Conservation (phyloP, 305 asterid genomes). For the Rubia peregrina region DNA sequence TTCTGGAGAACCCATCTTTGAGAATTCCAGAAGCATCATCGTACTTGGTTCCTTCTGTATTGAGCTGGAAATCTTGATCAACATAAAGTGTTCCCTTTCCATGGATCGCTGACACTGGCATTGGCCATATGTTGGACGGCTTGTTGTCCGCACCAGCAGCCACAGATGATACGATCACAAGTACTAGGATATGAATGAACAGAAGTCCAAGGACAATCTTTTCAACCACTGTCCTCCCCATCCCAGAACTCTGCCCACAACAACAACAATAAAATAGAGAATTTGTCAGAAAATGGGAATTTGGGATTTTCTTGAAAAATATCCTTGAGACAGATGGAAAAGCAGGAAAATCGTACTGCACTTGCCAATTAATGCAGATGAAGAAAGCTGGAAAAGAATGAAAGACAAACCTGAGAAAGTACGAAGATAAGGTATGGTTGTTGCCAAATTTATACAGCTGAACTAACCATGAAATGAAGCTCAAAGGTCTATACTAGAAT, state of each 20-base stretch:
- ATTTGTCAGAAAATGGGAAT: slow-evolving; percentile 11
- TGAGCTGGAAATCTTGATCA: slow-evolving; percentile 49
- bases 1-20: slow-evolving; percentile 59
- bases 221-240: slow-evolving; percentile 26
- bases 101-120: slow-evolving; percentile 71
- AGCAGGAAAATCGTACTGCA: slow-evolving; percentile 18
- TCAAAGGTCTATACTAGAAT: no score
- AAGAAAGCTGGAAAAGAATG: not conserved
- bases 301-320: slow-evolving; percentile 18
- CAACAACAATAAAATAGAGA: slow-evolving; percentile 5
- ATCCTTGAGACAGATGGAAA: slow-evolving; percentile 27
- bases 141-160: slow-evolving; percentile 31
- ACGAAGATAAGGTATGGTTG: not conserved
- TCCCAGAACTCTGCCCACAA: slow-evolving; percentile 29
- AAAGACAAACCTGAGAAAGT: slow-evolving; percentile 4
- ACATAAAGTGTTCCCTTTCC: slow-evolving; percentile 49
- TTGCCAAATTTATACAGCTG: not conserved
- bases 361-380: slow-evolving; percentile 3
- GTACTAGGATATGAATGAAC: slow-evolving; percentile 23
- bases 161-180: slow-evolving; percentile 27
- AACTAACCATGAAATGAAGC: not conserved
- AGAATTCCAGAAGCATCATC: slow-evolving; percentile 65
- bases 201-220: slow-evolving; percentile 28
- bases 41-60: slow-evolving; percentile 65
- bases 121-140: slow-evolving; percentile 75